Evolutionary conservation across 1,139 yeast genomes (phyloP).

Genomic region (Spencermartinsiella ligniputridi): DNA sequence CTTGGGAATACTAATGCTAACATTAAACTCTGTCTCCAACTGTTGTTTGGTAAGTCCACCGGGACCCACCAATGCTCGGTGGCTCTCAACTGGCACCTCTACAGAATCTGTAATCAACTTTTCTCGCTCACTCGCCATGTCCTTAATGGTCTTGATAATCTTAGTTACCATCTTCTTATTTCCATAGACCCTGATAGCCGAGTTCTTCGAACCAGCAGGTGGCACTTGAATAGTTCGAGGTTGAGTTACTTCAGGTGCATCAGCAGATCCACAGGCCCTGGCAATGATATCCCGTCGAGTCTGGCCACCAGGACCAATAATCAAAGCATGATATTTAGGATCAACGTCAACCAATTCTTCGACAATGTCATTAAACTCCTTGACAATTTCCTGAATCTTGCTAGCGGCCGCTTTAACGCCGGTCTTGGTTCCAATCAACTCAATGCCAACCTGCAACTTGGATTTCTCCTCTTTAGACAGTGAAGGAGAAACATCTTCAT

Average conservation of each 20-base stretch:
- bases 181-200: slow-evolving; percentile 67
- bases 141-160: slow-evolving; percentile 59
- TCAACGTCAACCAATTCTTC: slow-evolving; percentile 64
- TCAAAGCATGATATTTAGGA: slow-evolving; percentile 70
- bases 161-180: slow-evolving; percentile 69
- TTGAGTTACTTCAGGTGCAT: slow-evolving; percentile 41
- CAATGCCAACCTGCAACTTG: slow-evolving; percentile 42
- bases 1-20: slow-evolving; percentile 62
- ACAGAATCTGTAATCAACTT: slow-evolving; percentile 53
- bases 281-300: slow-evolving; percentile 68
- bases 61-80: slow-evolving; percentile 75
- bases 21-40: slow-evolving; percentile 66
- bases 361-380: slow-evolving; percentile 62
- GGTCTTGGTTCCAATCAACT: slow-evolving; percentile 72
- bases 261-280: slow-evolving; percentile 68
- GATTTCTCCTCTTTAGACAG: slow-evolving; percentile 39
- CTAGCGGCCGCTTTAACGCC: slow-evolving; percentile 73
- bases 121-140: slow-evolving; percentile 62
- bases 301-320: slow-evolving; percentile 81
- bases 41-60: slow-evolving; percentile 72
- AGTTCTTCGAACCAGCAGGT: slow-evolving; percentile 54
- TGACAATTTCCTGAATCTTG: slow-evolving; percentile 59
- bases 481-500: slow-evolving; percentile 42
- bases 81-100: slow-evolving; percentile 69
- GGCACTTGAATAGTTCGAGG: slow-evolving; percentile 72